Conservation (phyloP, 1,139 yeast species). For the Debaryomyces sp. region DNA sequence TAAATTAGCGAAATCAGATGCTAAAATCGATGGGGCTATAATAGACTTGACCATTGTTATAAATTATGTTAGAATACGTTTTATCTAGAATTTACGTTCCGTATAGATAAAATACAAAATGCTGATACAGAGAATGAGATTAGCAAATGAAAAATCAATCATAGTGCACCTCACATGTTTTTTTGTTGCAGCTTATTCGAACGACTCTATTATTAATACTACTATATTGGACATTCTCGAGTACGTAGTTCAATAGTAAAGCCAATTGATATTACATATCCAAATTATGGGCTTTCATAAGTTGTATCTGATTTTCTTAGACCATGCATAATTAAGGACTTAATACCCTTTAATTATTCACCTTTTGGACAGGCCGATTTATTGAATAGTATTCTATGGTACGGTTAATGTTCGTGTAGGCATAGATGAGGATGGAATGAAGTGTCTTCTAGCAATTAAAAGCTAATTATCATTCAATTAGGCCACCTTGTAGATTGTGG, state of each 20-base stretch:
- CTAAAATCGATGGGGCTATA: conserved; percentile 94
- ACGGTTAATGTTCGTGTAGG: neutral
- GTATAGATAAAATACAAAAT: neutral
- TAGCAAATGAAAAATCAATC: neutral
- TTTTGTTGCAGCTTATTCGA: neutral
- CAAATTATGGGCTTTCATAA: neutral
- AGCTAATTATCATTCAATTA: neutral
- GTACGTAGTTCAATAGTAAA: neutral
- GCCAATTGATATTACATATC: neutral
- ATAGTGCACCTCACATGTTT: conserved; percentile 1
- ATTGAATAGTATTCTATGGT: neutral
- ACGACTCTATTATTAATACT: neutral
- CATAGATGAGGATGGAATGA: neutral
- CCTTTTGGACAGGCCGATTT: neutral
- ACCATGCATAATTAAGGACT: neutral
- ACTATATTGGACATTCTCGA: neutral
- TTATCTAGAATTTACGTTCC: neutral
- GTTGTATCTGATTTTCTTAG: neutral
- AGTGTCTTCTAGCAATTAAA: neutral
- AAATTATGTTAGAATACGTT: neutral
- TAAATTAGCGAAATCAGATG: conserved; percentile 89
- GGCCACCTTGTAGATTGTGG: neutral
- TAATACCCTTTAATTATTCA: neutral
- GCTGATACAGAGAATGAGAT: neutral
- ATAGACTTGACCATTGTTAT: conserved; percentile 69